phyloP scores from a whole-genome alignment of 352 stramenopile species.

The Phytophthora pini region DNA sequence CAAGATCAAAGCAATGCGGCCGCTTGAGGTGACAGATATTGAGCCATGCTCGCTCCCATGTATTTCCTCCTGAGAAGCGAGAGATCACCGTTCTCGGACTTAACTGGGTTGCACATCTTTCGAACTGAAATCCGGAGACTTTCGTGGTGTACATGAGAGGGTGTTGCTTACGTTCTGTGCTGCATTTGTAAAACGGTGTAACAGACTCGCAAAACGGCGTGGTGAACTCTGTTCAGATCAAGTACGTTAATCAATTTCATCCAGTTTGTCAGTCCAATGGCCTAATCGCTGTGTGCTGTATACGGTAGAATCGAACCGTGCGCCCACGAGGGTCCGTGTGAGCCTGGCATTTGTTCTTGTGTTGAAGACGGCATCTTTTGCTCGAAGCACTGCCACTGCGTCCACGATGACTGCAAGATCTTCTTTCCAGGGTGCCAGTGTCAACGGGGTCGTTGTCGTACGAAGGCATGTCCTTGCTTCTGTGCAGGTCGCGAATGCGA shows the following conservation, averaged over 20 bases:
- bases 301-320: slow-evolving; percentile 80
- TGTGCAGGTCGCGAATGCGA: slow-evolving; percentile 93
- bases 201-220: slow-evolving; percentile 52
- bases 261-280: background rate
- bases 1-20: slow-evolving; percentile 42
- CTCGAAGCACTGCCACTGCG: slow-evolving; percentile 91
- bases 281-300: background rate
- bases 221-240: slow-evolving; percentile 57
- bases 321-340: slow-evolving; percentile 87
- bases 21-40: slow-evolving; percentile 64
- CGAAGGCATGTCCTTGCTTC: slow-evolving; percentile 91
- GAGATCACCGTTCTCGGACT: slow-evolving; percentile 30
- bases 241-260: slow-evolving; percentile 34
- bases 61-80: slow-evolving; percentile 41
- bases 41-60: slow-evolving; percentile 22
- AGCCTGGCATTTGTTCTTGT: slow-evolving; percentile 87
- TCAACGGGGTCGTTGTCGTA: slow-evolving; percentile 76
- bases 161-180: slow-evolving; percentile 11
- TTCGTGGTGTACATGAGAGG: too few relatives aligned
- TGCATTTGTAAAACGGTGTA: slow-evolving; percentile 2
- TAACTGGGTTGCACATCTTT: slow-evolving; percentile 38
- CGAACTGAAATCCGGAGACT: background rate
- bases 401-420: slow-evolving; percentile 83
- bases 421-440: slow-evolving; percentile 92
- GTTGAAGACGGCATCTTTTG: slow-evolving; percentile 90